Evolutionary conservation across 1,284 basidiomycete species (phyloP).

Genomic region (Puccinia novopanici): DNA sequence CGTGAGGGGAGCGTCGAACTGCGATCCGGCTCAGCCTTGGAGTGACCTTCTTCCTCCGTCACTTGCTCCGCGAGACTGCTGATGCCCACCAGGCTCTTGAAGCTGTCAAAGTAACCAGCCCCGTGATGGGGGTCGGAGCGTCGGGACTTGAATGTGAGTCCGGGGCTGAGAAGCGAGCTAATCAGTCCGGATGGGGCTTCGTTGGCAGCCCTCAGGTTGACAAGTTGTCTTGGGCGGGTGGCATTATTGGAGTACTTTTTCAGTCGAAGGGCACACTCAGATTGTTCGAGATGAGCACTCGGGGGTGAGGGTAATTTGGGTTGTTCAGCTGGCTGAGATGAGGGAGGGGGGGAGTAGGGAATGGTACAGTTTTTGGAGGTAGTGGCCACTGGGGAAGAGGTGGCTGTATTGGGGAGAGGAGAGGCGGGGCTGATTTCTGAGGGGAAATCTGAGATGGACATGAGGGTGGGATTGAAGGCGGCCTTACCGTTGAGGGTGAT

Average conservation of each 20-base stretch:
- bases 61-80: neutral
- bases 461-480: conserved; percentile 18
- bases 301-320: no score
- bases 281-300: neutral
- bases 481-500: no score
- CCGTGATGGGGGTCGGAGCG: neutral
- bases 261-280: conserved; percentile 26
- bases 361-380: neutral
- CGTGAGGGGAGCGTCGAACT: no score
- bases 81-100: conserved; percentile 35
- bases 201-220: conserved; percentile 16
- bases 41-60: no score
- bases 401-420: neutral
- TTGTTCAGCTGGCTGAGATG: neutral
- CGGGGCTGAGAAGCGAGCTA: conserved; percentile 39
- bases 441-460: conserved; percentile 9
- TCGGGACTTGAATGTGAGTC: conserved; percentile 34
- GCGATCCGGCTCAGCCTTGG: no score
- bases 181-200: neutral
- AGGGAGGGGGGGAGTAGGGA: neutral
- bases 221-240: neutral
- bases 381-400: neutral
- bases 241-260: conserved; percentile 1
- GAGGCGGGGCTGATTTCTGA: neutral
- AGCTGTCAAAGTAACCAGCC: conserved; percentile 42